Percentiles rank a stretch among this genome's conserved stretches.
Conservation (phyloP, 306 rosid genomes). For the Potentilla sterilis region DNA sequence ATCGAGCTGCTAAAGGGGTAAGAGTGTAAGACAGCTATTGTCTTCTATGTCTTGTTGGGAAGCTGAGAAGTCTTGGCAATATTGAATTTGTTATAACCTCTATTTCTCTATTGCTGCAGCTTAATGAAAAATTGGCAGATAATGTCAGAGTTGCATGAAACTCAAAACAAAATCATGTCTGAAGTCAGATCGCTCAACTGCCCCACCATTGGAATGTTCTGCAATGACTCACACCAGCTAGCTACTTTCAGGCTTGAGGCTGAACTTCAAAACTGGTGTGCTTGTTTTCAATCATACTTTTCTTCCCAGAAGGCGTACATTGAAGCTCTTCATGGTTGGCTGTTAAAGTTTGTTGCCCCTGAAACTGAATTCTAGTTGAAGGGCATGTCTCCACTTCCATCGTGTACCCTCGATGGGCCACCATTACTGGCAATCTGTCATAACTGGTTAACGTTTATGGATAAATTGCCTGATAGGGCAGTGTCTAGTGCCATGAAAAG, state of each 20-base stretch:
- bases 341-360: constrained; percentile 54
- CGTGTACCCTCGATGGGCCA: constrained; percentile 47
- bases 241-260: constrained; percentile 67
- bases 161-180: constrained; percentile 55
- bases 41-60: not conserved
- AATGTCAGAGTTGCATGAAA: constrained; percentile 65
- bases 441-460: constrained; percentile 48
- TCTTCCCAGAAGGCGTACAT: constrained; percentile 62
- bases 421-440: constrained; percentile 59
- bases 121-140: constrained; percentile 54
- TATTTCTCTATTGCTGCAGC: constrained; percentile 45
- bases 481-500: constrained; percentile 55
- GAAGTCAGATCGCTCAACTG: constrained; percentile 60
- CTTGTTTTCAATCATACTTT: constrained; percentile 50
- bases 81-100: constrained; percentile 3
- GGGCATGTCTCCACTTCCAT: constrained; percentile 34
- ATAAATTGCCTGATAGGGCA: constrained; percentile 51
- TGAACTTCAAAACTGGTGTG: constrained; percentile 58
- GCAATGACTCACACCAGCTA: constrained; percentile 60
- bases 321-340: constrained; percentile 69
- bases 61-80: not conserved
- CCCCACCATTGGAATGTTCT: constrained; percentile 48
- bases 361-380: constrained; percentile 55
- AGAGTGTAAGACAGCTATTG: constrained; percentile 52
- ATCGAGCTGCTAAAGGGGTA: constrained; percentile 70